Conservation (phyloP, 345 rosid genomes). For the Acer yangbiense region DNA sequence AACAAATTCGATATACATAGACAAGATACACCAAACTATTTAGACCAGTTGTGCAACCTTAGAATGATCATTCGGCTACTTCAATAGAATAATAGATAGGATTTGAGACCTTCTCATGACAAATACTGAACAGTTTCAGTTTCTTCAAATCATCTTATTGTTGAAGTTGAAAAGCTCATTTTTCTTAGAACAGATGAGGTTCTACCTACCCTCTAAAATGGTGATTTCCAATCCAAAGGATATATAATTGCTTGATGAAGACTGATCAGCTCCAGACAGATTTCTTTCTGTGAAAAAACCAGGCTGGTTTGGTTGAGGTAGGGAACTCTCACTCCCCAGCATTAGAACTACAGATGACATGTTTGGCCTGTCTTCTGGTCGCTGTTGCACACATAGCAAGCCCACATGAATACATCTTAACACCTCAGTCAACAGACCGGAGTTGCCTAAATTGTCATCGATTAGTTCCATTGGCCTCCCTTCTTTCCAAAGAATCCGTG, state of each 20-base stretch:
- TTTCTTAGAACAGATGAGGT: neutral
- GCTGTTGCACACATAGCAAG: conserved; percentile 31
- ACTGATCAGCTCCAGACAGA: neutral
- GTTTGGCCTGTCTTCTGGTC: conserved; percentile 32
- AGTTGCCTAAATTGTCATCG: conserved; percentile 11
- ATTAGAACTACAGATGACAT: conserved; percentile 33
- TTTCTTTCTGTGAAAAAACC: conserved; percentile 6
- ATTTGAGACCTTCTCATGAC: too few species aligned
- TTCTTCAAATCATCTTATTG: neutral
- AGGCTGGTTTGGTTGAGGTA: conserved; percentile 33
- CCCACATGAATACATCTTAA: conserved; percentile 32
- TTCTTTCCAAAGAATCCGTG: conserved; percentile 13
- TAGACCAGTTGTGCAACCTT: too few species aligned
- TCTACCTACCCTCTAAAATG: conserved; percentile 20
- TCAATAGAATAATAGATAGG: too few species aligned
- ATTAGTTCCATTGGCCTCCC: conserved; percentile 17
- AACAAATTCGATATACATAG: too few species aligned
- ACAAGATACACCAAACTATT: too few species aligned
- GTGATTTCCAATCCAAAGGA: conserved; percentile 18
- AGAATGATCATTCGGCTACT: too few species aligned
- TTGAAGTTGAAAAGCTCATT: neutral
- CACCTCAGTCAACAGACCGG: neutral
- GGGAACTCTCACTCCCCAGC: conserved; percentile 26
- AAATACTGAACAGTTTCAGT: neutral
- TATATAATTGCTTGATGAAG: neutral